phyloP scores from a whole-genome alignment of 305 asterid species.

The Fraxinus dipetala region DNA sequence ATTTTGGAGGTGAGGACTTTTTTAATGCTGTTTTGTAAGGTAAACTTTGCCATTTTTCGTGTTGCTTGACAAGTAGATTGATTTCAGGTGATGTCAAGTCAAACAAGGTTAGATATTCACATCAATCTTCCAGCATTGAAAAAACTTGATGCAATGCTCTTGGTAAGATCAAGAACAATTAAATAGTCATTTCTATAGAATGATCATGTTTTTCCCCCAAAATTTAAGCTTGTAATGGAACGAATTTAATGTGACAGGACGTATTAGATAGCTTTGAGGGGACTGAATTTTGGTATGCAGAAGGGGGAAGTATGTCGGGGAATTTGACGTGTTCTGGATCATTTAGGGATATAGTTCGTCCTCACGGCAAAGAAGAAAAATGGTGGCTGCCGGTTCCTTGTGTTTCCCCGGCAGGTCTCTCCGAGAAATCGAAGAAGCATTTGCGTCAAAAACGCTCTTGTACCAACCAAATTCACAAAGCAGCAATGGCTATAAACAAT shows the following conservation, averaged over 20 bases:
- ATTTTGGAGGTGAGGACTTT: conserved; percentile 52
- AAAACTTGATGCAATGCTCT: conserved; percentile 47
- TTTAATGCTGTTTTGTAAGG: background rate
- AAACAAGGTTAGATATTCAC: conserved; percentile 45
- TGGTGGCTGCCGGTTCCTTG: conserved; percentile 96
- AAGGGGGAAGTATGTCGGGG: conserved; percentile 7
- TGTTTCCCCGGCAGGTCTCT: conserved; percentile 57
- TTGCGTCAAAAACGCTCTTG: conserved; percentile 59
- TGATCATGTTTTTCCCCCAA: background rate
- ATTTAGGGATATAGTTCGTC: conserved; percentile 54
- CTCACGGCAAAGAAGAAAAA: conserved; percentile 60
- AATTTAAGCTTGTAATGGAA: background rate
- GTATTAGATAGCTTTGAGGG: conserved; percentile 12
- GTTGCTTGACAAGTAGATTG: background rate
- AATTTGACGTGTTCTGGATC: conserved; percentile 41
- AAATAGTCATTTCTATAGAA: background rate
- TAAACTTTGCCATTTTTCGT: background rate
- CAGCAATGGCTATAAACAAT: conserved; percentile 81
- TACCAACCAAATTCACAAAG: conserved; percentile 88
- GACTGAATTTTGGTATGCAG: conserved; percentile 20
- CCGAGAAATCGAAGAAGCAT: conserved; percentile 58
- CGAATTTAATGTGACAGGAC: conserved; percentile 3
- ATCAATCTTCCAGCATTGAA: conserved; percentile 45
- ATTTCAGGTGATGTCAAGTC: conserved; percentile 55
- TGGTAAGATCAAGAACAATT: background rate